These are phyloP conservation scores for Limonium bicolor DNA, from an alignment of 148 eudicot genomes.

Conservation along the genomic window DNA sequence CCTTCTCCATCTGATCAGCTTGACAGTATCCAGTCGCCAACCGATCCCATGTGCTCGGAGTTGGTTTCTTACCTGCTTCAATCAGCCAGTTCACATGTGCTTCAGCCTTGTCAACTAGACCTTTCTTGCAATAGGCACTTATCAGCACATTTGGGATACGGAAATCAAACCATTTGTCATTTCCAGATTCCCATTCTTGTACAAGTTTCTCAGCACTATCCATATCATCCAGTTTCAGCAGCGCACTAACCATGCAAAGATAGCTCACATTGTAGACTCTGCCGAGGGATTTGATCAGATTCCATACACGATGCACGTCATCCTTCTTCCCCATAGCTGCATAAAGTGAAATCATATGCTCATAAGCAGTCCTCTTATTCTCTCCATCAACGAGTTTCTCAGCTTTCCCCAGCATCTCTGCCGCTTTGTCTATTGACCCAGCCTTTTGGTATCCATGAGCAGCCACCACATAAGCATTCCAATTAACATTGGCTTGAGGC, in stretches of 20 bases:
- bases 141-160: conserved; percentile 21
- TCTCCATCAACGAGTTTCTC: conserved; percentile 10
- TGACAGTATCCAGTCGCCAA: conserved; percentile 21
- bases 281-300: conserved; percentile 8
- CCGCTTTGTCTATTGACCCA: conserved; percentile 17
- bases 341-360: conserved; percentile 10
- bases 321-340: conserved; percentile 14
- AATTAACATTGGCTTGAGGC: conserved; percentile 6
- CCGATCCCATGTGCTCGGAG: conserved; percentile 16
- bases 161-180: conserved; percentile 7
- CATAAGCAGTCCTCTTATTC: conserved; percentile 2
- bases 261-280: conserved; percentile 12
- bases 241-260: conserved; percentile 14
- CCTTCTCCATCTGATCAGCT: conserved; percentile 16
- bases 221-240: conserved; percentile 22
- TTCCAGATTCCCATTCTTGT: conserved; percentile 20
- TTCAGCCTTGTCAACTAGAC: conserved; percentile 22
- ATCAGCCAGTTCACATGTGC: conserved; percentile 2
- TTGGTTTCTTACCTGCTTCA: conserved; percentile 11
- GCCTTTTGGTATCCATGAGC: conserved; percentile 25
- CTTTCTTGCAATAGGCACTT: conserved; percentile 20
- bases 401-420: conserved; percentile 10
- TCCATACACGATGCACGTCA: conserved; percentile 25
- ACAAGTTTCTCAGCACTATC: conserved; percentile 21
- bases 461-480: conserved; percentile 11